Base-by-base conservation (phyloP, 495 filamentous ascomycete species). In the Wilcoxina mikolae region DNA sequence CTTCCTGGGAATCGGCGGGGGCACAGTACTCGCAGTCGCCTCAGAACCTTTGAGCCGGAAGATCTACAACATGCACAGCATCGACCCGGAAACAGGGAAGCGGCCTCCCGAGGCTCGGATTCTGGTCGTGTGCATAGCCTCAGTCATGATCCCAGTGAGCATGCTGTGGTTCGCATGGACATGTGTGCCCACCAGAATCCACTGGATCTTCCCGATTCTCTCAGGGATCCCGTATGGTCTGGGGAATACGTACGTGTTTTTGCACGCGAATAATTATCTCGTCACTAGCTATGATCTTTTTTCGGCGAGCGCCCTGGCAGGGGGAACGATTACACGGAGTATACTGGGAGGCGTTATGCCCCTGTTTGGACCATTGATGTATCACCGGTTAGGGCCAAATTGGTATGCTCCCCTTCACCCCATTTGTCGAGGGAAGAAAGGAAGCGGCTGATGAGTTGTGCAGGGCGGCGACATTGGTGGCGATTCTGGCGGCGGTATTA, bases 91-190 rank as follows among this genome's bases (percentile, higher is more conserved):
- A 20, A 89, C 85, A 0, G 82, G 80, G 7, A 74, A 75, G 26
- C 70, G 77, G 0, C 72, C 74, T 0, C 87, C 86, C 1, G 87
- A 94, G 61, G 82, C 84, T 25, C 83, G 81, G 55, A 82, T 86
- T 26, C 73, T 74, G 18, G 73, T 87, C 26, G 78, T 90, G 57
- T 82, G 76, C 56, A 73, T 90, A 42, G 84, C 81, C 12, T 73
- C 82, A 0, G 60, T 87, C 3, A 67, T 84, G 0, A 77, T 79
- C 0, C 81, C 87, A 0, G 68, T 82, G 29, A 85, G 84, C 47
- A 80, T 88, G 66, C 71, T 94, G 3, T 77, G 76, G 68, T 94
- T 94, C 61, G 76, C 79, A 24, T 89, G 84, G 85, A 94, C 87
- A 0, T 85, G 81, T 50, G 73, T 78, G 0, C 83, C 84, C 0